Percentiles rank a stretch among this genome's conserved stretches.
phyloP scores from a whole-genome alignment of 2,329 filamentous ascomycete species.

The Bimuria novae-zelandiae region DNA sequence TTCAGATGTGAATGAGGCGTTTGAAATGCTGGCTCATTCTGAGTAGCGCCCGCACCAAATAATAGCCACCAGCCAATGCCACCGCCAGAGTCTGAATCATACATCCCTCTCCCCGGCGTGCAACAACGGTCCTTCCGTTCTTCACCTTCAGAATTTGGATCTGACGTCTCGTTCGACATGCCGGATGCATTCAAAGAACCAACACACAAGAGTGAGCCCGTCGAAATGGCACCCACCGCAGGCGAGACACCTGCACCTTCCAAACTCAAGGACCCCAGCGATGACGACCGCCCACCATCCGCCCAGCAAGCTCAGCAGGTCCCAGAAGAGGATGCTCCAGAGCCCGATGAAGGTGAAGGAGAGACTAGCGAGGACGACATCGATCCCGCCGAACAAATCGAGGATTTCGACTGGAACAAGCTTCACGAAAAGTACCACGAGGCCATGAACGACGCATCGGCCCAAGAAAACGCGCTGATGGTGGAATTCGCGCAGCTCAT shows the following conservation, averaged over 20 bases:
- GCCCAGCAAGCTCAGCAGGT: slow-evolving; percentile 21
- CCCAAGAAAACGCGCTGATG: slow-evolving; percentile 67
- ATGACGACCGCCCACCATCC: slow-evolving; percentile 34
- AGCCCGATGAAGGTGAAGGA: slow-evolving; percentile 12
- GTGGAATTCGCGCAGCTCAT: slow-evolving; percentile 65
- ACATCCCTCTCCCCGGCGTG: slow-evolving; percentile 19
- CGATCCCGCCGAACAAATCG: slow-evolving; percentile 47
- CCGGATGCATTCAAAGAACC: slow-evolving; percentile 6
- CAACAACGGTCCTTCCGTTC: slow-evolving; percentile 10
- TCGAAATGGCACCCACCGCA: slow-evolving; percentile 9
- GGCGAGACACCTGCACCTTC: slow-evolving; percentile 11
- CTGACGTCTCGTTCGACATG: slow-evolving; percentile 19
- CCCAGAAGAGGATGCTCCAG: slow-evolving; percentile 3
- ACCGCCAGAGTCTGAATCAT: slow-evolving; percentile 23
- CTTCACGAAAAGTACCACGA: slow-evolving; percentile 71
- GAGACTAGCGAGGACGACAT: slow-evolving; percentile 21
- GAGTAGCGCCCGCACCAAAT: slow-evolving; percentile 29
- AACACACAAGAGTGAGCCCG: slow-evolving; percentile 19
- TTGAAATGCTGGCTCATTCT: slow-evolving; percentile 21
- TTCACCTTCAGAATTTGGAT: not conserved
- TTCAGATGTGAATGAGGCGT: slow-evolving; percentile 8
- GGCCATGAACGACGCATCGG: slow-evolving; percentile 66
- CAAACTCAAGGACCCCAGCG: slow-evolving; percentile 23
- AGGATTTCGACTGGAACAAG: slow-evolving; percentile 75
- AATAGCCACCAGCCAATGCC: slow-evolving; percentile 15